Base-by-base conservation (phyloP, 257 asterid genomes). In the Nemophila menziesii region DNA sequence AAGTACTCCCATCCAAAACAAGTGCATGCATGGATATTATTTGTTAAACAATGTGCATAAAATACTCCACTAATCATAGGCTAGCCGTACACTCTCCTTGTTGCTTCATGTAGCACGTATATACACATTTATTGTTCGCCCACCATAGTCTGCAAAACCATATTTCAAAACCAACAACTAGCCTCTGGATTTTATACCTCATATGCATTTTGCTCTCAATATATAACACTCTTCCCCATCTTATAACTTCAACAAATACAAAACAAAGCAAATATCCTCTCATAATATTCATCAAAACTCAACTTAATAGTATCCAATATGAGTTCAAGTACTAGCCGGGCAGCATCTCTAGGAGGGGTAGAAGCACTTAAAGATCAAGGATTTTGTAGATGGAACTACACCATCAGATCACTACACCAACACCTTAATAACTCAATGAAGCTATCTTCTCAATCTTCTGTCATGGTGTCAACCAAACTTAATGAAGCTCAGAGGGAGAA, bases 341-440 rank as follows among this genome's bases (percentile, higher is more conserved):
- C 36, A 29, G 36, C 36, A 29, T 29, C 36, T 29, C 2, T 29
- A 13, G 57, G 14, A 40, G 41, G 19, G 1, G 48, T 52, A 5
- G 47, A 39, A 39, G 56, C 48, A 9, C 8, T 51, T 36, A 51
- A 39, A 39, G 38, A 38, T 39, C 56, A 51, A 8, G 56, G 47
- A 5, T 14, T 39, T 24, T 51, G 46, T 8, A 51, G 49, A 37
- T 41, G 57, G 49, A 52, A 52, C n/a, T 26, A 52, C n/a, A 27
- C 29, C 16, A 16, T 41, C 0, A 52, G 49, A 18, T 27, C 20
- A 26, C 12, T 16, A 1, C 56, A 39, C 4, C 56, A 50, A 20
- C 39, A 41, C 18, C 24, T 42, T 43, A 53, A 43, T 43, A 53
- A 29, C 43, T 43, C 16, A 17, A 42, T 14, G 34, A 52, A 43